phyloP scores from a whole-genome alignment of 805 yeast species.

The Candida gorgasii region DNA sequence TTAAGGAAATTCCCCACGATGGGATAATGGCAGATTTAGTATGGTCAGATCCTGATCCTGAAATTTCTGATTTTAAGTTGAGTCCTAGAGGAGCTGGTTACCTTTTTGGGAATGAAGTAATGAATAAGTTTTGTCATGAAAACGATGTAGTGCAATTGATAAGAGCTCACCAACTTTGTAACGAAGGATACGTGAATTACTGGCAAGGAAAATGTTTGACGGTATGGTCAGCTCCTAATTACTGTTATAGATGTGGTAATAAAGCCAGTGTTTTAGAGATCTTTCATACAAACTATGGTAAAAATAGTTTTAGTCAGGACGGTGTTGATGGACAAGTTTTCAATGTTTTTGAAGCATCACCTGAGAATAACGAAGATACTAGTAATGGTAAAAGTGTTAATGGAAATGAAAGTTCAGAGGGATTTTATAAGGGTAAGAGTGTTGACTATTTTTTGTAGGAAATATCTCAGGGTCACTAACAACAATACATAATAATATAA shows the following conservation, averaged over 20 bases:
- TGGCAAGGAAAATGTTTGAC: conserved; percentile 91
- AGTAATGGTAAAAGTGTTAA: conserved; percentile 41
- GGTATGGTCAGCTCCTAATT: conserved; percentile 98
- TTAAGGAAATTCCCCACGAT: conserved; percentile 95
- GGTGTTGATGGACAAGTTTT: conserved; percentile 61
- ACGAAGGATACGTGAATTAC: conserved; percentile 91
- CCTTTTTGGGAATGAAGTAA: conserved; percentile 90
- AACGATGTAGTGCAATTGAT: conserved; percentile 80
- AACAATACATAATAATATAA: conserved; percentile 5
- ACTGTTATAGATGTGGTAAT: conserved; percentile 96
- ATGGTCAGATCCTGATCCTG: conserved; percentile 97
- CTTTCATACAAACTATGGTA: conserved; percentile 46
- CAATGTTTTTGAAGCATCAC: conserved; percentile 96
- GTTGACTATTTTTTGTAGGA: conserved; percentile 52
- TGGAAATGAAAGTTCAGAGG: conserved; percentile 24
- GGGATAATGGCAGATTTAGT: conserved; percentile 99
- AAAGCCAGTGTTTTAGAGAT: conserved; percentile 96
- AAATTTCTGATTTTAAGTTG: conserved; percentile 73
- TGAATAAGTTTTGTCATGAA: conserved; percentile 76
- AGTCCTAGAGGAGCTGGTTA: conserved; percentile 98
- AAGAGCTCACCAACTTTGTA: conserved; percentile 95
- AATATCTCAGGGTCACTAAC: background rate
- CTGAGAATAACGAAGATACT: conserved; percentile 75
- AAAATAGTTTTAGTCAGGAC: conserved; percentile 6
- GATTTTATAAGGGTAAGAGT: conserved; percentile 26